Evolutionary conservation across 495 filamentous ascomycete genomes (phyloP).

Genomic region (Neurospora sp.): DNA sequence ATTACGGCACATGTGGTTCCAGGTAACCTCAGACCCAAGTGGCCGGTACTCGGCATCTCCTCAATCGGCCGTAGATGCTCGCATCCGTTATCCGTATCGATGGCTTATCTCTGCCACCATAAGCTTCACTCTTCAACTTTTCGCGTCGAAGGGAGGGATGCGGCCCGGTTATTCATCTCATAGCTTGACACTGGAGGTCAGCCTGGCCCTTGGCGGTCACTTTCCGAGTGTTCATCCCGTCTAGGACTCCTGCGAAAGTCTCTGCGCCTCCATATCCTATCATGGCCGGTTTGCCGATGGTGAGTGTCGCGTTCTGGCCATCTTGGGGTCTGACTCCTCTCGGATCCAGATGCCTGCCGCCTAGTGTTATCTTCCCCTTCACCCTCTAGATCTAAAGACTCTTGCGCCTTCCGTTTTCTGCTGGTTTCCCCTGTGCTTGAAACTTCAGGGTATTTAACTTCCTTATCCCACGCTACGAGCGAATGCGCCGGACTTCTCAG

Average conservation of each 20-base stretch:
- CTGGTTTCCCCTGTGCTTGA: not conserved
- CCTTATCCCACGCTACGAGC: slow-evolving; percentile 68
- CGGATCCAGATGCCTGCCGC: not conserved
- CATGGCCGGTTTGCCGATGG: not conserved
- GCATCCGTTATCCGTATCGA: not conserved
- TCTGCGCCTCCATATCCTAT: not conserved
- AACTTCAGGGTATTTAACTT: slow-evolving; percentile 56
- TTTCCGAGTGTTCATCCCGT: not conserved
- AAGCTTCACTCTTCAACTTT: not conserved
- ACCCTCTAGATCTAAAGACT: not conserved
- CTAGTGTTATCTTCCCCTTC: not conserved
- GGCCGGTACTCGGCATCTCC: not conserved
- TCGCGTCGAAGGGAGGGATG: not conserved
- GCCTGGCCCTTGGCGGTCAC: not conserved
- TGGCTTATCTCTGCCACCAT: not conserved
- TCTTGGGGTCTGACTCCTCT: not conserved
- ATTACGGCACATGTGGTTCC: not conserved
- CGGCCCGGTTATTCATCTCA: not conserved
- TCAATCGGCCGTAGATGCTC: not conserved
- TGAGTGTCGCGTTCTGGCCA: not conserved
- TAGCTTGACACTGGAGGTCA: not conserved
- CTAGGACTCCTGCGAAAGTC: not conserved
- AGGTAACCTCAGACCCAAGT: not conserved
- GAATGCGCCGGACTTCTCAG: slow-evolving; percentile 64
- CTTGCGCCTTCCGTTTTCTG: not conserved